Base-by-base conservation (phyloP, 179 eudicot genomes). In the Amaranthus tricolor region DNA sequence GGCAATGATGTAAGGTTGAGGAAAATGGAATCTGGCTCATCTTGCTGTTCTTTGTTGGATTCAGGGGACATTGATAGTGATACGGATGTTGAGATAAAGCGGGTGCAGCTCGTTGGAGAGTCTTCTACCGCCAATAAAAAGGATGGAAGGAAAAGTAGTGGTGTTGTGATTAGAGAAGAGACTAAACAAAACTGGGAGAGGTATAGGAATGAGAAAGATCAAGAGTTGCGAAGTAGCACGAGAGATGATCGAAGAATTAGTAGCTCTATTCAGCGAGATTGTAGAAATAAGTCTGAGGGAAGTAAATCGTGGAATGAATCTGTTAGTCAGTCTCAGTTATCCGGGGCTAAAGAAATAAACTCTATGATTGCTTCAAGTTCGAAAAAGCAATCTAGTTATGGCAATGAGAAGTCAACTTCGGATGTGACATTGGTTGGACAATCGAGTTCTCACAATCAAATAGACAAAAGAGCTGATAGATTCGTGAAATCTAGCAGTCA, bases 201-300 rank as follows among this genome's bases (percentile, higher is more conserved):
- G 77, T 71, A 45, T 11, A 74, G 62, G 68, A 80, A 66, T 52
- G 78, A 68, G 66, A 80, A 59, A 75, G 71, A 64, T 62, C 66
- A 71, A 56, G 55, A 47, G 44, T 63, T 66, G 69, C 72, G n/a
- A 67, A 74, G 70, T 71, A 78, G 70, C 51, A 20, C 13, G 77
- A 40, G 31, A 68, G 79, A 76, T 19, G 64, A 52, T 72, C 54
- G n/a, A 12, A 71, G 60, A 81, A 72, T 71, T 11, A 69, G 79
- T 65, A 66, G 74, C 75, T 66, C 81, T 73, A 73, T 75, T 8
- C 89, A 85, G 77, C 85, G 75, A 66, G 87, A 88, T 76, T 88
- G 87, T 82, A 89, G 91, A 79, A 94, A 92, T 80, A 86, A 86
- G 77, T 83, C 83, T 9, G 77, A 77, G 58, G 82, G 84, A 68